Percentiles rank a stretch among this genome's conserved stretches.
Evolutionary conservation across 1,284 basidiomycete genomes (phyloP).

Genomic region (Cutaneotrichosporon dermatis): DNA sequence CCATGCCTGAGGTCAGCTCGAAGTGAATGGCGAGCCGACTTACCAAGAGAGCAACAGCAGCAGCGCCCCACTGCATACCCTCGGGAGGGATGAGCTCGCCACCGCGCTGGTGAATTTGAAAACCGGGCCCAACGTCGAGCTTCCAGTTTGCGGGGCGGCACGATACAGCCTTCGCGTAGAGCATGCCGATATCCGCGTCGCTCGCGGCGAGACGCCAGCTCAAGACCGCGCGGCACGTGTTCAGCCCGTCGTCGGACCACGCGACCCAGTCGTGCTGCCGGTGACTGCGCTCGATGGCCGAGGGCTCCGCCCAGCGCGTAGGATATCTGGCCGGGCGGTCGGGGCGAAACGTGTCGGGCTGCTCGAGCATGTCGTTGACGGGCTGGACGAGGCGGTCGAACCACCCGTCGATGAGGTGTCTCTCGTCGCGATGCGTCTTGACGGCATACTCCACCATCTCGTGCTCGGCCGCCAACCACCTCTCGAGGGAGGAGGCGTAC

Average conservation of each 20-base stretch:
- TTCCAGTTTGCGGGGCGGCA: background rate
- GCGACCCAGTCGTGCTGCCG: slow-evolving; percentile 1
- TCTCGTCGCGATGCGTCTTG: background rate
- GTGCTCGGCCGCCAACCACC: background rate
- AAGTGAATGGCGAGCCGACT: background rate
- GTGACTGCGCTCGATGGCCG: background rate
- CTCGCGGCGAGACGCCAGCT: background rate
- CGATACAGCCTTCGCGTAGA: background rate
- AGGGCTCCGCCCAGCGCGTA: too few relatives aligned
- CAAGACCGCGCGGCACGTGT: background rate
- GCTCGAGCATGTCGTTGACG: background rate
- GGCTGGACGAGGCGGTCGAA: background rate
- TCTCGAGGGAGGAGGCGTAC: background rate
- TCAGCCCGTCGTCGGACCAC: background rate
- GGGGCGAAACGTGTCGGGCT: background rate
- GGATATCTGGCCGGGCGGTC: too few relatives aligned
- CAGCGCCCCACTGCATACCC: background rate
- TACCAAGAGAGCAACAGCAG: slow-evolving; percentile 5
- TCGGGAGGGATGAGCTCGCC: background rate
- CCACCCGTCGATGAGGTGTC: background rate
- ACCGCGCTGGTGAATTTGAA: slow-evolving; percentile 1
- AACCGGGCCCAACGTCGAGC: slow-evolving; percentile 7
- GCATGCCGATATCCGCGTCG: background rate
- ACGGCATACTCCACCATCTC: background rate
- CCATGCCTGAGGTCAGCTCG: slow-evolving; percentile 8